A percentile compares a stretch with the other conserved stretches of the same genome.
These are phyloP conservation scores for Helotiales sp. DNA, from an alignment of 2,329 filamentous ascomycete species.

Conservation along the genomic window DNA sequence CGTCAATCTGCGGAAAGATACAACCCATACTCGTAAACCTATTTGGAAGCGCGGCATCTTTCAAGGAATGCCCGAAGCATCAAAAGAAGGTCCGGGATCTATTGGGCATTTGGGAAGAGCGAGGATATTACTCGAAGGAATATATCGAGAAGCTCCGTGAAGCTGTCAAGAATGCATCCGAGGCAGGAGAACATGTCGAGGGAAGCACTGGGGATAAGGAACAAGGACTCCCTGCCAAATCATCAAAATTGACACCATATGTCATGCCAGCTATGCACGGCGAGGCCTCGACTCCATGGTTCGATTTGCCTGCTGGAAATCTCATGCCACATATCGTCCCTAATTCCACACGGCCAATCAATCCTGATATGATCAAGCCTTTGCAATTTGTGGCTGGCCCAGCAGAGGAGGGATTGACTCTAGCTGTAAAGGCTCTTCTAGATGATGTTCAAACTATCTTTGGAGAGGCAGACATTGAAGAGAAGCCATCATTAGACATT, in stretches of 20 bases:
- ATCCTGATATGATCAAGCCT: slow-evolving; percentile 71
- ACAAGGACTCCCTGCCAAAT: slow-evolving; percentile 52
- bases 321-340: slow-evolving; percentile 80
- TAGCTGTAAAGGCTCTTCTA: slow-evolving; percentile 73
- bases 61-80: slow-evolving; percentile 67
- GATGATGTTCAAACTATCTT: slow-evolving; percentile 73
- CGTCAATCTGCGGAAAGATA: slow-evolving; percentile 59
- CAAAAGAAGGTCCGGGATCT: slow-evolving; percentile 67
- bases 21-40: slow-evolving; percentile 66
- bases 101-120: slow-evolving; percentile 72
- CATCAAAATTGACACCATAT: slow-evolving; percentile 67
- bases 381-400: slow-evolving; percentile 72
- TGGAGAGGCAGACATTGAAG: slow-evolving; percentile 53
- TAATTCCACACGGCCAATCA: slow-evolving; percentile 76
- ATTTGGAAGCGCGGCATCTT: slow-evolving; percentile 60
- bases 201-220: slow-evolving; percentile 25
- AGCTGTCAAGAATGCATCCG: slow-evolving; percentile 54
- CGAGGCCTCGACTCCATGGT: slow-evolving; percentile 73
- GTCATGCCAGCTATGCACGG: slow-evolving; percentile 79
- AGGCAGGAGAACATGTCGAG: slow-evolving; percentile 38
- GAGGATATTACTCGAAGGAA: slow-evolving; percentile 62
- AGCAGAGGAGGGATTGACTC: slow-evolving; percentile 67
- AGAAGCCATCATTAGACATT: slow-evolving; percentile 63
- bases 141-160: slow-evolving; percentile 64
- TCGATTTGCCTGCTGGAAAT: slow-evolving; percentile 82